Percentiles rank a stretch among this genome's conserved stretches.
Evolutionary conservation across 768 basidiomycete genomes (phyloP).

Genomic region (Lepiota brunneoincarnata): DNA sequence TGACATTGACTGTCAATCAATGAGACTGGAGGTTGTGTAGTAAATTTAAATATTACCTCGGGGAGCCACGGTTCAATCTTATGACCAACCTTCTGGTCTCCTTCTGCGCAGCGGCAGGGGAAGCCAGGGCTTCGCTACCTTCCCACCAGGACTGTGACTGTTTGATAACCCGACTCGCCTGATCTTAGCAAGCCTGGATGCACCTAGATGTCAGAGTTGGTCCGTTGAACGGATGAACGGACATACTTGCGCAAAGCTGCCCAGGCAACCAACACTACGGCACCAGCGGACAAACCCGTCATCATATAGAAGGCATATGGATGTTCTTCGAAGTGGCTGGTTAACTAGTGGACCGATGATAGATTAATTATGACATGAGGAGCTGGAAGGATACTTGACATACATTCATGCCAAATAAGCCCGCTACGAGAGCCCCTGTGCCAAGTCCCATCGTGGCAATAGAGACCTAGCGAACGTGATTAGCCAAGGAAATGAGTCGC

Average conservation of each 20-base stretch:
- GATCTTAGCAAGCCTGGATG: conserved; percentile 38
- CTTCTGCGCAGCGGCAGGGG: conserved; percentile 45
- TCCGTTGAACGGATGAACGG: conserved; percentile 6
- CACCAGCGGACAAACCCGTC: conserved; percentile 53
- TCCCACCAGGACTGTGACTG: conserved; percentile 24
- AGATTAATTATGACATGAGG: conserved; percentile 11
- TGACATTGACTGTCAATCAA: no score
- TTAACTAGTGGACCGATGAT: conserved; percentile 45
- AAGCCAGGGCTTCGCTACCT: conserved; percentile 35
- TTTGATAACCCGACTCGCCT: conserved; percentile 45
- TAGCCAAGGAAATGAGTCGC: not conserved
- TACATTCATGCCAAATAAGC: conserved; percentile 97
- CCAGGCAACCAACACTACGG: conserved; percentile 63
- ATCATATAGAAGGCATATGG: conserved; percentile 74
- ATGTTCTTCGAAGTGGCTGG: conserved; percentile 68
- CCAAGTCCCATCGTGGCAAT: conserved; percentile 94
- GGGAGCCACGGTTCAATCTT: conserved; percentile 3
- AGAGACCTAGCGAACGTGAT: conserved; percentile 59
- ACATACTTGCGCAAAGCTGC: conserved; percentile 62
- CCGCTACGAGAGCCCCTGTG: conserved; percentile 84
- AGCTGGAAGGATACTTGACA: conserved; percentile 26
- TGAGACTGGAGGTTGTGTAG: no score
- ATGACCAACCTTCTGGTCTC: conserved; percentile 40
- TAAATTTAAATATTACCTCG: no score
- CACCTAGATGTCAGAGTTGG: conserved; percentile 7